Evolutionary conservation across 768 basidiomycete genomes (phyloP), one percentile per base, ranked within the genome.

Genomic region (Mycena filopes): DNA sequence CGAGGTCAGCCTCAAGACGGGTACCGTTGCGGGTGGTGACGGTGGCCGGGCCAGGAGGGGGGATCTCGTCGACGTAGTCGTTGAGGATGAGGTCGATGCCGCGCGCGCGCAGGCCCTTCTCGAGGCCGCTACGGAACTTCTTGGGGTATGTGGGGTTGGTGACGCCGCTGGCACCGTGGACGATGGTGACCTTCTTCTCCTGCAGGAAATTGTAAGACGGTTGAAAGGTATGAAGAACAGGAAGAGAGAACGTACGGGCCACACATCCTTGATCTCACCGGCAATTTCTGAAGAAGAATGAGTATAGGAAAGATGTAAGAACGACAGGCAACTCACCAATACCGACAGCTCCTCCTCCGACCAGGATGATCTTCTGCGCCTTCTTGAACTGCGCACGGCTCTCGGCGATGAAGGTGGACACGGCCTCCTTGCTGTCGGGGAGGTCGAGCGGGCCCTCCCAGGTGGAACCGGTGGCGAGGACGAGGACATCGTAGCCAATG

Each of bases 101-200:
- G 6, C 83, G 83, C 2, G 71, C 74, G 13, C 70, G 72, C 3
- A 88, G 66, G 18, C 81, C 77, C 3, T 77, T 74, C 53, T 82
- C 83, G 1, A 87, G 71, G 25, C 75, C 80, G 28, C 79, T 80
- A 51, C 91, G 84, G 75, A 85, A 86, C 53, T 83, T 82, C 11
- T 78, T 71, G 0, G 88, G 83, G 70, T 91, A 92, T 1, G 81
- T 74, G 9, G 79, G 73, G 65, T 89, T 89, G 62, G 92, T 78
- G 38, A 90, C 82, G n/a, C 81, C 73, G 2, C 67, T 53, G 21
- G 81, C 77, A 28, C 81, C 79, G 13, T 92, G 91, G 12, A 92
- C 83, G 48, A 92, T 81, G 20, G 89, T 89, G 20, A 92, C 81
- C 36, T 77, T 73, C 65, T 84, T 88, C 23, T 72, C 67, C 82